phyloP scores from a whole-genome alignment of 1,139 yeast genomes.

The Debaryomyces subglobosus region DNA sequence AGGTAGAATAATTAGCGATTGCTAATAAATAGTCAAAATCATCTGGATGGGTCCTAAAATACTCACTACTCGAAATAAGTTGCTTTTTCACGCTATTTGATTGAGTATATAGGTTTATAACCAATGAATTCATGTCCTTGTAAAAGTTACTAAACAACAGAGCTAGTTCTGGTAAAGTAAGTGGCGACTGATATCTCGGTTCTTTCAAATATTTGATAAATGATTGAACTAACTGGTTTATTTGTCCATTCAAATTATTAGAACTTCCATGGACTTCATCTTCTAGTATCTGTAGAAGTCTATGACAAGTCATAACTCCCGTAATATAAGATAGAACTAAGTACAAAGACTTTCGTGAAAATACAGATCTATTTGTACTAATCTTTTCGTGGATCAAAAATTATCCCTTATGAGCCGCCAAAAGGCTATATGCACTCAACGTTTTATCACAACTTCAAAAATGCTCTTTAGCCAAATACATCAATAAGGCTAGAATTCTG shows the following conservation, averaged over 20 bases:
- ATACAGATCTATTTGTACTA: conserved; percentile 1
- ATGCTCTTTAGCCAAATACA: not conserved
- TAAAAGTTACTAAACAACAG: conserved; percentile 38
- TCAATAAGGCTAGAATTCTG: not conserved
- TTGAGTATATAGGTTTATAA: conserved; percentile 38
- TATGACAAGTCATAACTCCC: not conserved
- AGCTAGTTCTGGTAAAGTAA: conserved; percentile 39
- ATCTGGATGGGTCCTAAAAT: conserved; percentile 34
- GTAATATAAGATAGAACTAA: not conserved
- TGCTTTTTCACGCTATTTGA: conserved; percentile 44
- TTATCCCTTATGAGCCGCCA: conserved; percentile 9
- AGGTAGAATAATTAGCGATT: conserved; percentile 45
- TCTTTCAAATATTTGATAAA: conserved; percentile 45
- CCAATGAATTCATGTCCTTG: conserved; percentile 41
- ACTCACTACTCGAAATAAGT: conserved; percentile 33
- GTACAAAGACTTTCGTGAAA: not conserved
- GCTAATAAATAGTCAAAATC: conserved; percentile 47
- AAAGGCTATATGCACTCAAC: not conserved
- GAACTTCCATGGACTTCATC: conserved; percentile 8
- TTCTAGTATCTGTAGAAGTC: conserved; percentile 8
- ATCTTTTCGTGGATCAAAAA: conserved; percentile 3
- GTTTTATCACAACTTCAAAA: conserved; percentile 1
- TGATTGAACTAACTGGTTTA: conserved; percentile 27
- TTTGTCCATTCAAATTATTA: conserved; percentile 22
- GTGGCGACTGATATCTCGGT: conserved; percentile 48